Conservation (phyloP, 768 basidiomycete species). For the Tremella yokohamensis region DNA sequence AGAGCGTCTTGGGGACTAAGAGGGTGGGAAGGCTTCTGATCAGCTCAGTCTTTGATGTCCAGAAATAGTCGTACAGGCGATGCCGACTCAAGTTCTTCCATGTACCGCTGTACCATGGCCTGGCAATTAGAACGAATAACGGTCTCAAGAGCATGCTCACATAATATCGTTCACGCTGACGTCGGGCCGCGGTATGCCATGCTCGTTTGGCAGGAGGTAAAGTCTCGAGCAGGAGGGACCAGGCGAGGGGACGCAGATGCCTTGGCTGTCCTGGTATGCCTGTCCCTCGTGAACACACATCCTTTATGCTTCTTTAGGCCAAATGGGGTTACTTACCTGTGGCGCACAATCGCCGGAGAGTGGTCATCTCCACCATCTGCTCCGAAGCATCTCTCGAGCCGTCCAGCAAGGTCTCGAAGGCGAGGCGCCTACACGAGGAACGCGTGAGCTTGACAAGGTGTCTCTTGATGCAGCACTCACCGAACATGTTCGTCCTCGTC, state of each 20-base stretch:
- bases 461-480: no score
- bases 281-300: constrained; percentile 6
- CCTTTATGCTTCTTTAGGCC: no score
- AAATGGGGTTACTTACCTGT: constrained; percentile 25
- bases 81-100: constrained; percentile 1
- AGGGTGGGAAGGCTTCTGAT: background rate
- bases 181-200: constrained; percentile 25
- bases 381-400: constrained; percentile 14
- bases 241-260: constrained; percentile 37
- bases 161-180: background rate
- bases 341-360: constrained; percentile 36
- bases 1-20: background rate
- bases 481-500: no score
- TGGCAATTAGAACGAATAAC: background rate
- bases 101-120: background rate
- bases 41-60: background rate
- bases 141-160: background rate
- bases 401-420: constrained; percentile 44
- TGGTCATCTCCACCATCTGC: constrained; percentile 32
- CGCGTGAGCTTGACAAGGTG: background rate
- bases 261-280: constrained; percentile 38
- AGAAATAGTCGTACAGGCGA: background rate
- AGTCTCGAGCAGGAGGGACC: constrained; percentile 30
- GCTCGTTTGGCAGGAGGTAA: constrained; percentile 18
- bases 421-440: constrained; percentile 28